Percentiles rank a stretch among this genome's conserved stretches.
Conservation (phyloP, 345 rosid genomes). For the Camelina sativa region DNA sequence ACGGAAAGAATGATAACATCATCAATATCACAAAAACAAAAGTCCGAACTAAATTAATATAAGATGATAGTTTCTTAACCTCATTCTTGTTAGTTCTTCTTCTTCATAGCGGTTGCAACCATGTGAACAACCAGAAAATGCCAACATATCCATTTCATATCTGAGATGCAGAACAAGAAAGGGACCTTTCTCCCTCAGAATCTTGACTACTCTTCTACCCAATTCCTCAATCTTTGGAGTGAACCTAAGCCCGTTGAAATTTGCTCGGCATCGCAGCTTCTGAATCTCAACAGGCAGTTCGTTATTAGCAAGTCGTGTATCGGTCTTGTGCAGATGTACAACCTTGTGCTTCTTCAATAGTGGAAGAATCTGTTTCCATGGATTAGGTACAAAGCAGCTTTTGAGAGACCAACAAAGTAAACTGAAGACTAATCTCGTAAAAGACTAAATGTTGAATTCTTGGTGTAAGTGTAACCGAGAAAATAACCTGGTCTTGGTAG, state of each 20-base stretch:
- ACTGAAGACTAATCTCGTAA: not conserved
- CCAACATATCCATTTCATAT: slow-evolving; percentile 99
- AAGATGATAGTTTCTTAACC: slow-evolving; percentile 47
- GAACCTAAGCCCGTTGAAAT: slow-evolving; percentile 82
- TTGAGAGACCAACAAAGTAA: slow-evolving; percentile 27
- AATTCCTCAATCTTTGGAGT: slow-evolving; percentile 94
- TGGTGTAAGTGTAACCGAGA: not conserved
- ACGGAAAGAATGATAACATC: not conserved
- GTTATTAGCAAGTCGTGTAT: slow-evolving; percentile 89
- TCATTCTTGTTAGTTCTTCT: slow-evolving; percentile 95
- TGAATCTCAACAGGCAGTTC: slow-evolving; percentile 75
- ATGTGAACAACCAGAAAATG: slow-evolving; percentile 95
- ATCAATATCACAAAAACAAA: not conserved
- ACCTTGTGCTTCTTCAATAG: slow-evolving; percentile 83
- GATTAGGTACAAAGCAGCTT: slow-evolving; percentile 4
- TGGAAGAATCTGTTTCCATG: slow-evolving; percentile 81
- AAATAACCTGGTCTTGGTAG: slow-evolving; percentile 64
- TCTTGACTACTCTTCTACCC: slow-evolving; percentile 75
- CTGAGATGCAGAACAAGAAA: slow-evolving; percentile 92
- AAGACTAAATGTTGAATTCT: slow-evolving; percentile 1
- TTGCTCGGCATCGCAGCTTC: slow-evolving; percentile 93
- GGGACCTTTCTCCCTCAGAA: slow-evolving; percentile 83
- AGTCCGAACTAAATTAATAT: not conserved
- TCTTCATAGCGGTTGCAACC: slow-evolving; percentile 91
- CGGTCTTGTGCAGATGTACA: slow-evolving; percentile 86